phyloP scores from a whole-genome alignment of 495 filamentous ascomycete species.

The Paragyromitra xinjiangensis region DNA sequence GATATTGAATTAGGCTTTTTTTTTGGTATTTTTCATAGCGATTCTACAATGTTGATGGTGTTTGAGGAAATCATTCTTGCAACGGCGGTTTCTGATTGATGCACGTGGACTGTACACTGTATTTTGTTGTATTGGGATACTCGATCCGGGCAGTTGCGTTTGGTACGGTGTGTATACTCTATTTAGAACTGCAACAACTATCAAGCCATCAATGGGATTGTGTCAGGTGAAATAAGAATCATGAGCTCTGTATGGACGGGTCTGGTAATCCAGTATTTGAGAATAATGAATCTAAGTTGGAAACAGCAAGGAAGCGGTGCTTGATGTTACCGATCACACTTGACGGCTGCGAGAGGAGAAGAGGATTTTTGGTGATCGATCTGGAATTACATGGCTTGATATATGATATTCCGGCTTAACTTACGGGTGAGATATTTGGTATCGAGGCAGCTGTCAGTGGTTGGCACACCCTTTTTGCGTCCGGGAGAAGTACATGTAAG shows the following conservation, averaged over 20 bases:
- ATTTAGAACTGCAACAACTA: background rate
- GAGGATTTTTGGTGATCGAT: conserved; percentile 14
- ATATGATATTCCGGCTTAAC: background rate
- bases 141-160: background rate
- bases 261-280: background rate
- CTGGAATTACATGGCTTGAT: conserved; percentile 7
- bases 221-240: background rate
- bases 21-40: background rate
- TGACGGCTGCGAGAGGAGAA: background rate
- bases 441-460: background rate
- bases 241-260: background rate
- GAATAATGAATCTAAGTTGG: background rate
- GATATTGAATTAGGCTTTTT: background rate
- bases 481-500: background rate
- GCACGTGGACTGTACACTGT: background rate
- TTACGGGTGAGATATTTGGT: background rate
- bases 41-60: background rate
- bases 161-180: background rate
- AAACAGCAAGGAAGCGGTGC: background rate
- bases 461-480: background rate
- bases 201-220: background rate
- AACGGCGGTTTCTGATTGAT: background rate
- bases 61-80: background rate
- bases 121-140: background rate
- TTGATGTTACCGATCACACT: background rate